Evolutionary conservation across 768 basidiomycete species (phyloP).

Genomic region (Boletus bicolor): DNA sequence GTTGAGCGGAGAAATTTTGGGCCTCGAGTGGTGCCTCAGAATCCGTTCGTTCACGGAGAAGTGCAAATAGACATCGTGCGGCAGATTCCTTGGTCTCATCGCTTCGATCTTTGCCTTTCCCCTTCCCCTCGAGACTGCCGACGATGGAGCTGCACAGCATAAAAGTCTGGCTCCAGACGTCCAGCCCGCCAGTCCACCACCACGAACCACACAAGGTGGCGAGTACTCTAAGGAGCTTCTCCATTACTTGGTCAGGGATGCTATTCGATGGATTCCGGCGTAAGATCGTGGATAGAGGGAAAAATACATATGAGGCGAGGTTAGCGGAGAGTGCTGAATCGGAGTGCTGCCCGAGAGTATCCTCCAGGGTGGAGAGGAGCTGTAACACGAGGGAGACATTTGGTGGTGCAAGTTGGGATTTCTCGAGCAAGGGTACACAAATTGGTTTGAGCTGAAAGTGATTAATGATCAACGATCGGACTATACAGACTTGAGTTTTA

Average conservation of each 20-base stretch:
- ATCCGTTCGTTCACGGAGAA: conserved; percentile 52
- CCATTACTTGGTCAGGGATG: conserved; percentile 78
- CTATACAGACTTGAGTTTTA: conserved; percentile 16
- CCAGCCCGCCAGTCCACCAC: conserved; percentile 80
- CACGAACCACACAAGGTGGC: conserved; percentile 61
- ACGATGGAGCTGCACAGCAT: conserved; percentile 67
- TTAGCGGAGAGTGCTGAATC: conserved; percentile 46
- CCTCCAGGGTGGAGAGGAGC: conserved; percentile 54
- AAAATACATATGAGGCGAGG: conserved; percentile 80
- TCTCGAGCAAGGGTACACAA: conserved; percentile 79
- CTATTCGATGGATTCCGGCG: conserved; percentile 65
- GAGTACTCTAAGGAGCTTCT: conserved; percentile 64
- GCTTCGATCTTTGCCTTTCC: conserved; percentile 63
- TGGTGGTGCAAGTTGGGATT: conserved; percentile 58
- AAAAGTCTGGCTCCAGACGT: conserved; percentile 83
- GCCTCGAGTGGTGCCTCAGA: conserved; percentile 39
- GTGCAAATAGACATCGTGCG: conserved; percentile 56
- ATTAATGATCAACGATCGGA: neutral
- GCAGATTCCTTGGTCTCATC: conserved; percentile 85
- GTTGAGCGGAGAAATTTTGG: conserved; percentile 9
- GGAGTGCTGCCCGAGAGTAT: conserved; percentile 43
- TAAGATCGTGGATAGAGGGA: conserved; percentile 82
- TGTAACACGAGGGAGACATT: conserved; percentile 45
- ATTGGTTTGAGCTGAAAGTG: conserved; percentile 53
- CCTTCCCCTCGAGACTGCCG: conserved; percentile 62